Evolutionary conservation across 805 yeast species (phyloP), one percentile per base, ranked within the genome.

Genomic region (Monosporozyma solicola): DNA sequence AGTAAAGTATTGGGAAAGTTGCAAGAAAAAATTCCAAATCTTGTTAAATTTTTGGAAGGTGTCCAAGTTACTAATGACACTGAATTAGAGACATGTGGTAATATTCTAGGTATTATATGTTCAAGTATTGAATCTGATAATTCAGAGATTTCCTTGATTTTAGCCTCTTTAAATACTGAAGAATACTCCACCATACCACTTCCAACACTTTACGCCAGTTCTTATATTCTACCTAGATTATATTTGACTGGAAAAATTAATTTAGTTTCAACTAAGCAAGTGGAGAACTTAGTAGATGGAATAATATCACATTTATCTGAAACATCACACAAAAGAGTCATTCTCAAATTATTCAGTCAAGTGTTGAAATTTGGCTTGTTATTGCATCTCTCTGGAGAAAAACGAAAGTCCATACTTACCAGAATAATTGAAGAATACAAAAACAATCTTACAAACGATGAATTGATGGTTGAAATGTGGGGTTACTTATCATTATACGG

Each of bases 381-480:
- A 1, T 57, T 60, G 15, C 33, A 29, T 11, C 13, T 67, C 1
- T 15, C 51, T 2, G 16, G 20, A 5, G 57, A 58, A 8, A 58
- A 61, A 1, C 54, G 72, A 5, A 57, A 58, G 0, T 48, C 59
- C 0, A 55, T 64, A 43, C 60, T 66, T 29, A 48, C 29, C 0
- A 54, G 56, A 2, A 61, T 79, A 8, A 54, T 63, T 3, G 68
- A 65, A 0, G 25, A 53, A 5, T 44, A 78, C 8, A 63, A 66
- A 43, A 67, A 74, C 0, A 71, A 72, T 45, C 79, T 80, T 6
- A 77, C 80, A 56, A 79, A 57, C 49, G 82, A 83, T 56, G 95
- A 87, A 56, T 70, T 65, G 32, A 78, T 90, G 0, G 74, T 80
- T 4, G 62, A 80, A 41, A 71, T 85, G 0, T 74, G 84, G 63